Evolutionary conservation across 2,329 filamentous ascomycete species (phyloP), one percentile per base, ranked within the genome.

Genomic region (Aspergillus pseudotamarii): DNA sequence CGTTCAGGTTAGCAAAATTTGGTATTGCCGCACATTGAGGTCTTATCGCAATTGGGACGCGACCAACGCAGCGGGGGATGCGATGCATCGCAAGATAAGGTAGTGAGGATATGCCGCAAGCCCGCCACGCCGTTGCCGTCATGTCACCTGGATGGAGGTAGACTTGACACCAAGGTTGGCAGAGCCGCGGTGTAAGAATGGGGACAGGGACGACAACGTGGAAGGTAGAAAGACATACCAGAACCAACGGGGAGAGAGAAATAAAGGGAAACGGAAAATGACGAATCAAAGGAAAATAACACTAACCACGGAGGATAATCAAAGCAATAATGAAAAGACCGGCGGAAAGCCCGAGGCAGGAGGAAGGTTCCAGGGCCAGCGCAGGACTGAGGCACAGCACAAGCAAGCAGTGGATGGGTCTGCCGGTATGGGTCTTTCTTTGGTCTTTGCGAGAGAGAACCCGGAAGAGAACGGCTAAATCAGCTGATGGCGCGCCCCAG

Each of bases 391-490:
- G 59, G 45, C 53, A 51, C 38, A 19, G 45, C 45, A 48, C n/a
- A 21, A 23, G 48, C 48, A 30, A 50, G 46, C 23, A 57, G 38
- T 69, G 66, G 63, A 69, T 68, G 67, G 66, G 66, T 69, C 67
- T 64, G 64, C 64, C 63, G 63, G 64, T 68, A 64, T 69, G 66
- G 66, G 66, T 69, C 66, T 69, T 63, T 45, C 56, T 51, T 43
- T 23, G 48, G 48, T 12, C 48, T 51, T 51, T 48, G 50, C 58
- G 57, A 63, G 62, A 41, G 60, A 62, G 61, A 62, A 64, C 55
- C 60, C 66, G 64, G 67, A 69, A 61, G 62, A 62, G 55, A 65
- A 64, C 62, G 67, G 65, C 64, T 65, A 64, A 55, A 68, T 68
- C 68, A 71, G 69, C 68, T 68, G 69, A 71, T 51, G 61, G 56